phyloP scores from a whole-genome alignment of 1,139 yeast species.

The Saccharomyces hybrid region DNA sequence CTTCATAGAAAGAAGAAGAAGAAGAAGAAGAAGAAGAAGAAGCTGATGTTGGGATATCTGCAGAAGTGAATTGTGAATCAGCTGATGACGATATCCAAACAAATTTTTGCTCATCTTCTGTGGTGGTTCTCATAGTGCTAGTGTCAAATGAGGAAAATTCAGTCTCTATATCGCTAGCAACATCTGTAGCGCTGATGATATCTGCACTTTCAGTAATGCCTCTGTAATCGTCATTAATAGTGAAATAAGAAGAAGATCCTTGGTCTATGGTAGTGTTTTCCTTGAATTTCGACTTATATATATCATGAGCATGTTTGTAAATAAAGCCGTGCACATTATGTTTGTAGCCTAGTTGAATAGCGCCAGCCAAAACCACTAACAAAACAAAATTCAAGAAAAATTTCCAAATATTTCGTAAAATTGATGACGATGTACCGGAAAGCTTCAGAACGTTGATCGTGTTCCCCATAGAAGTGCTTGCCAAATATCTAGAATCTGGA shows the following conservation, averaged over 20 bases:
- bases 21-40: not conserved
- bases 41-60: not conserved
- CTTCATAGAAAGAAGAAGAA: not conserved
- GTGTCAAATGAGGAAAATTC: conserved; percentile 5
- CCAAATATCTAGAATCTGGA: conserved; percentile 60
- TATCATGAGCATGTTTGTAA: conserved; percentile 13
- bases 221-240: conserved; percentile 23
- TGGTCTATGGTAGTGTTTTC: conserved; percentile 13
- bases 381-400: conserved; percentile 42
- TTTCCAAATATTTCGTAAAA: conserved; percentile 34
- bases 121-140: not conserved
- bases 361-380: conserved; percentile 36
- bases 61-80: not conserved
- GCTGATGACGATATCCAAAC: not conserved
- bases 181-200: conserved; percentile 13
- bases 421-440: conserved; percentile 48
- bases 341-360: conserved; percentile 36
- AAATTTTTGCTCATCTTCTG: not conserved
- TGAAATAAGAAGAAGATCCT: conserved; percentile 32
- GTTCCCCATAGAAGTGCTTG: conserved; percentile 77
- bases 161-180: conserved; percentile 10
- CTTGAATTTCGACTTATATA: conserved; percentile 25
- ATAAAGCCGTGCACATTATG: conserved; percentile 36
- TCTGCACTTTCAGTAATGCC: conserved; percentile 22
- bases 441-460: conserved; percentile 56